phyloP scores from a whole-genome alignment of 75 land plant species.

The Azolla pinnata region DNA sequence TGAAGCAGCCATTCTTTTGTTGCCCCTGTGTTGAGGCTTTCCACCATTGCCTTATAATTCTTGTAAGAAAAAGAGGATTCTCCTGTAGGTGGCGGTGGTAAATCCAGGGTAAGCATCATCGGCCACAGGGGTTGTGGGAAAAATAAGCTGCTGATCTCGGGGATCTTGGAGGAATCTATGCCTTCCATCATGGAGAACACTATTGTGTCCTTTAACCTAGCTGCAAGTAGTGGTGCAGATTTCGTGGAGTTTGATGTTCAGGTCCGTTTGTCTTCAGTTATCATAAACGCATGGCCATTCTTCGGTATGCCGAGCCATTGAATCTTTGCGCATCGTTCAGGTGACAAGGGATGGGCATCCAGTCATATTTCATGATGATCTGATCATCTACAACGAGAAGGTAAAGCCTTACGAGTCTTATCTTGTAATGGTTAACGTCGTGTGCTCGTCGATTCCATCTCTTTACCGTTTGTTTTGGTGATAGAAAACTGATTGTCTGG shows the following conservation, averaged over 20 bases:
- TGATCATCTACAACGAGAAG: constrained; percentile 50
- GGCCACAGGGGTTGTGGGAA: constrained; percentile 92
- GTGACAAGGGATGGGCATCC: constrained; percentile 81
- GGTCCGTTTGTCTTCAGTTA: constrained; percentile 28
- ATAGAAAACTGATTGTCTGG: constrained; percentile 17
- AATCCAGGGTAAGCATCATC: constrained; percentile 20
- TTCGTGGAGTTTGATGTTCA: constrained; percentile 98
- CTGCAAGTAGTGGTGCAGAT: constrained; percentile 49
- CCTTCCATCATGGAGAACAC: constrained; percentile 79
- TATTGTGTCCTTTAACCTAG: constrained; percentile 67
- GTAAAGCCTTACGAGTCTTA: constrained; percentile 33
- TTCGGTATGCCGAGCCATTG: too few relatives aligned
- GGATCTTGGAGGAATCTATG: constrained; percentile 24
- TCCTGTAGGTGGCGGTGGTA: too few relatives aligned
- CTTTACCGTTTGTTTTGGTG: background rate
- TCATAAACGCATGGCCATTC: background rate
- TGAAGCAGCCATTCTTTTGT: background rate
- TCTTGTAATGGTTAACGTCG: too few relatives aligned
- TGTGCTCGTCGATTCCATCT: background rate
- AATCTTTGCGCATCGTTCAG: too few relatives aligned
- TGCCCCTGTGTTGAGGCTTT: background rate
- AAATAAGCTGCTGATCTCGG: constrained; percentile 43
- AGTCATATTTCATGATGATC: constrained; percentile 78
- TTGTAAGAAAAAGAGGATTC: too few relatives aligned
- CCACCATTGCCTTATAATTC: background rate